Evolutionary conservation across 2,329 filamentous ascomycete genomes (phyloP).

Genomic region (Stagonosporopsis chrysanthemi): DNA sequence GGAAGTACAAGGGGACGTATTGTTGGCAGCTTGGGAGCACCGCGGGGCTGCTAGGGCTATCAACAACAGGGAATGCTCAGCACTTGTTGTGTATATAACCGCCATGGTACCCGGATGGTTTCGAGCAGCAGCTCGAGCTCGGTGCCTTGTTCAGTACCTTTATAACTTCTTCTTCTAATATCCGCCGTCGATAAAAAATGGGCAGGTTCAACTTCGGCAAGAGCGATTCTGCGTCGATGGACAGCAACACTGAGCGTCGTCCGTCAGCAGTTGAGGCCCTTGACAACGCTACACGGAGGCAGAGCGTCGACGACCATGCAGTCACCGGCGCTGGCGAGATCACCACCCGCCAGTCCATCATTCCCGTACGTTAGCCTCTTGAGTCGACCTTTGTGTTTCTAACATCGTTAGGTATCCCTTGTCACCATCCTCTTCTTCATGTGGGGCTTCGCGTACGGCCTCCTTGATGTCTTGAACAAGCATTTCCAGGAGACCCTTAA

Average conservation of each 20-base stretch:
- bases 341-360: slow-evolving; percentile 68
- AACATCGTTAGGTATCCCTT: slow-evolving; percentile 43
- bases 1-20: slow-evolving; percentile 9
- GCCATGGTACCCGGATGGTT: background rate
- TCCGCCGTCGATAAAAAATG: background rate
- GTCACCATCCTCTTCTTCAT: slow-evolving; percentile 84
- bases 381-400: background rate
- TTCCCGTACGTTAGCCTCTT: slow-evolving; percentile 34
- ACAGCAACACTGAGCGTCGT: slow-evolving; percentile 20
- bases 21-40: slow-evolving; percentile 22
- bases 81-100: slow-evolving; percentile 15
- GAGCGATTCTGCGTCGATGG: slow-evolving; percentile 10
- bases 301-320: slow-evolving; percentile 31
- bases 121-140: slow-evolving; percentile 20
- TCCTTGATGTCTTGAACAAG: slow-evolving; percentile 80
- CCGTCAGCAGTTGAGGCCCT: slow-evolving; percentile 33
- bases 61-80: slow-evolving; percentile 8
- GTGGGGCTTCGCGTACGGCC: slow-evolving; percentile 88
- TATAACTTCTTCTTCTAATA: background rate
- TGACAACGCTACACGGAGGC: slow-evolving; percentile 20
- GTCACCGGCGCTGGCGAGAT: slow-evolving; percentile 45
- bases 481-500: slow-evolving; percentile 68
- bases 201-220: slow-evolving; percentile 23
- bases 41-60: background rate
- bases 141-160: background rate